phyloP scores from a whole-genome alignment of 306 rosid species.

The Prinsepia uniflora region DNA sequence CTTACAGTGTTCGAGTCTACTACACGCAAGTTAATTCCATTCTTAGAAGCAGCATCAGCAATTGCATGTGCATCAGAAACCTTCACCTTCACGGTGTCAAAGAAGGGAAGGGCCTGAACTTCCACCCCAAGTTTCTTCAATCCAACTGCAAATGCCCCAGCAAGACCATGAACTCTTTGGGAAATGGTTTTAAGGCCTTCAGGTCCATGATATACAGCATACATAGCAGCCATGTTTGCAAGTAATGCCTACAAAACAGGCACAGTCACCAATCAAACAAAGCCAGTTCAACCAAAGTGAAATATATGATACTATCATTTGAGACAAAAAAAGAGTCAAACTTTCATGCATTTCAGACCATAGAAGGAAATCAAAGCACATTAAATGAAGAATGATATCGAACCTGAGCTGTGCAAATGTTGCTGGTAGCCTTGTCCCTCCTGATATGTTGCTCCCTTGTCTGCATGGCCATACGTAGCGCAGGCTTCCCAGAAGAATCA shows the following conservation, averaged over 20 bases:
- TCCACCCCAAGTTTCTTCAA: conserved; percentile 87
- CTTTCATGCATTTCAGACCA: not conserved
- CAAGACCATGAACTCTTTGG: conserved; percentile 91
- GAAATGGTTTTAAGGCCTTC: conserved; percentile 85
- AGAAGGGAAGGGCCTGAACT: conserved; percentile 91
- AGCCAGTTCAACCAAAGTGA: conserved; percentile 14
- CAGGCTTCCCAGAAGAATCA: conserved; percentile 88
- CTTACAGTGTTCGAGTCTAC: conserved; percentile 79
- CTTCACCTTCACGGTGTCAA: conserved; percentile 90
- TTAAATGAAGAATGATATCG: conserved; percentile 9
- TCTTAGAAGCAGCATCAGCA: conserved; percentile 67
- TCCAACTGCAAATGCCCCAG: conserved; percentile 83
- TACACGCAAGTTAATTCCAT: conserved; percentile 67
- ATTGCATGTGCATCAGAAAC: conserved; percentile 62
- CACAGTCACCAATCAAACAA: conserved; percentile 15
- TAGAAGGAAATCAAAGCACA: not conserved
- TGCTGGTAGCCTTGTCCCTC: conserved; percentile 98
- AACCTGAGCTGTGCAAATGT: conserved; percentile 99
- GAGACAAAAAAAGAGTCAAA: not conserved
- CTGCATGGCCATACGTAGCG: conserved; percentile 98
- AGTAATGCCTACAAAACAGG: conserved; percentile 69
- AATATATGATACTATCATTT: conserved; percentile 2
- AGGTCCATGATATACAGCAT: conserved; percentile 97
- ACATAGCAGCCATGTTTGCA: conserved; percentile 99
- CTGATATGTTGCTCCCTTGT: conserved; percentile 99